Evolutionary conservation across 345 rosid species (phyloP).

Genomic region (Odontarrhena argentea): DNA sequence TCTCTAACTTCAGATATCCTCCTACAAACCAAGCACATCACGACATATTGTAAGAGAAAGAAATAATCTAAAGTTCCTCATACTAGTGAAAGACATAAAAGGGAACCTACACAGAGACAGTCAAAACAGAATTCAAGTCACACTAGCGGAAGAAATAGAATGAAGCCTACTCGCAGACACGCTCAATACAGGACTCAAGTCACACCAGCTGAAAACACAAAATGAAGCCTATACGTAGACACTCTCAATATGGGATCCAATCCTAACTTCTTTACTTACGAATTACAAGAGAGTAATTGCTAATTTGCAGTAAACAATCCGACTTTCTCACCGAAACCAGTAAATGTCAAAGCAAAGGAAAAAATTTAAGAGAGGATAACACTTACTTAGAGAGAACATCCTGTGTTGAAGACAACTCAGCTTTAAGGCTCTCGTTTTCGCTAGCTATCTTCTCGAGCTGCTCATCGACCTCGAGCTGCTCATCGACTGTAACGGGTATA

Average conservation of each 20-base stretch:
- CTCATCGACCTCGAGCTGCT: slow-evolving; percentile 74
- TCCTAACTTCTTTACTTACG: slow-evolving; percentile 8
- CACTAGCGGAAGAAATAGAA: no score
- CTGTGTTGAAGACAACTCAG: slow-evolving; percentile 46
- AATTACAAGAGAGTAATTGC: not conserved
- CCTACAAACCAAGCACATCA: slow-evolving; percentile 45
- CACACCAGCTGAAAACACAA: no score
- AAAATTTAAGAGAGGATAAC: not conserved
- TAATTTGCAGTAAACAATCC: not conserved
- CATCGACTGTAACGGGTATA: slow-evolving; percentile 75
- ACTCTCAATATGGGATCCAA: not conserved
- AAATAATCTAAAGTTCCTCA: not conserved
- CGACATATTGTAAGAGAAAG: not conserved
- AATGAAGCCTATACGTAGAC: not conserved
- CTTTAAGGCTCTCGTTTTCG: slow-evolving; percentile 53
- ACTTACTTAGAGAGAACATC: slow-evolving; percentile 80
- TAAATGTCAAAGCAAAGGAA: not conserved
- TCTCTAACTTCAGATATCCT: slow-evolving; percentile 86
- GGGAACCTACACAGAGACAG: no score
- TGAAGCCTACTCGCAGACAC: no score
- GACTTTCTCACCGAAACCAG: not conserved
- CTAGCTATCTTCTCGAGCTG: slow-evolving; percentile 79
- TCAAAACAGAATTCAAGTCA: no score
- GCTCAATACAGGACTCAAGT: no score
- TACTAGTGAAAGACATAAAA: not conserved